phyloP scores from a whole-genome alignment of 768 basidiomycete species.

The Infundibulicybe gibba region DNA sequence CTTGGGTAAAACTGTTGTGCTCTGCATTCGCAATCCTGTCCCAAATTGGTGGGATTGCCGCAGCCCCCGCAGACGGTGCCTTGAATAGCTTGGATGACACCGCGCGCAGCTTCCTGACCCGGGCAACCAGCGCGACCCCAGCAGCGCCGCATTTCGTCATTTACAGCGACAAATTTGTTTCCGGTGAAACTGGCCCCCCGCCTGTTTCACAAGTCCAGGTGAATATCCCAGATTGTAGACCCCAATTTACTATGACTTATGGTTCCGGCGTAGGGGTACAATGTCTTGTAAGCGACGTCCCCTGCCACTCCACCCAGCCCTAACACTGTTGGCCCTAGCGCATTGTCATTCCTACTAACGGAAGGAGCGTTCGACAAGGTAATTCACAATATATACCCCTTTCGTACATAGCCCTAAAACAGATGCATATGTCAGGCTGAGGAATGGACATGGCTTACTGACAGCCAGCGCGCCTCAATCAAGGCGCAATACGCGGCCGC shows the following conservation, averaged over 20 bases:
- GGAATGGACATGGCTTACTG: conserved; percentile 38
- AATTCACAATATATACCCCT: background rate
- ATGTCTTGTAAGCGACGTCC: conserved; percentile 18
- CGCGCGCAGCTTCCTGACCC: conserved; percentile 7
- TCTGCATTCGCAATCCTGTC: background rate
- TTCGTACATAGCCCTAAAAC: background rate
- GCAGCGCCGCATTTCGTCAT: conserved; percentile 35
- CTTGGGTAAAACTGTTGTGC: no score
- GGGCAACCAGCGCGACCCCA: conserved; percentile 10
- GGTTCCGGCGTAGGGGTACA: conserved; percentile 16
- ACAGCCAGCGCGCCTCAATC: conserved; percentile 33
- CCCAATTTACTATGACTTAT: background rate
- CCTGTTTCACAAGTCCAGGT: conserved; percentile 26
- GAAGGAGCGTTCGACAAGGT: conserved; percentile 35
- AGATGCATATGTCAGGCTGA: conserved; percentile 24
- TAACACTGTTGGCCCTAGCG: conserved; percentile 6
- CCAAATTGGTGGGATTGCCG: conserved; percentile 6
- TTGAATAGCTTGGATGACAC: conserved; percentile 5
- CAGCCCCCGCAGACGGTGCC: conserved; percentile 4
- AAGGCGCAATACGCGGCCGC: conserved; percentile 47
- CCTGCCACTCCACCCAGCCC: background rate
- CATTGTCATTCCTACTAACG: conserved; percentile 36
- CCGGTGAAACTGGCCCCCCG: conserved; percentile 35
- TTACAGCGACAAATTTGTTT: conserved; percentile 32
- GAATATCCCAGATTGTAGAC: conserved; percentile 1